Evolutionary conservation across 371 early-diverging fungal genomes (phyloP), one percentile per base, ranked within the genome.

Genomic region (Rhizopus stolonifer): DNA sequence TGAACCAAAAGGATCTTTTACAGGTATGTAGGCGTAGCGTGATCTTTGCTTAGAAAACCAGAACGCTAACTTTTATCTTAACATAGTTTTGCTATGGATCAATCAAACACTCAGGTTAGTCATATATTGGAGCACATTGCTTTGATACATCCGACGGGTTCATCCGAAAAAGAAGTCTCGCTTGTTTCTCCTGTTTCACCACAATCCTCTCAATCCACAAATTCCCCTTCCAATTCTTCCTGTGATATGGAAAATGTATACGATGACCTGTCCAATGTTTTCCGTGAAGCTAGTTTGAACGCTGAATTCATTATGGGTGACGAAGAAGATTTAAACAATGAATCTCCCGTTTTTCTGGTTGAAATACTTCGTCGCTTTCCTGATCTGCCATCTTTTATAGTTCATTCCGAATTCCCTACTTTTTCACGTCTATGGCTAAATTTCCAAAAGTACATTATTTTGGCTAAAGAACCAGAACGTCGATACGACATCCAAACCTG

Each of bases 391-490:
- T 26, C 46, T 1, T 71, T 70, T 60, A 15, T 67, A 4, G 10
- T 29, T 9, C 71, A 74, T 33, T 36, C 45, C 2, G 43, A 63
- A n/a, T 67, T 66, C 44, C 19, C 13, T 18, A 22, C 26, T 10
- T 67, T 74, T 57, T 46, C 59, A 4, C 43, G 49, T 15, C 38
- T 63, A 11, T 74, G 75, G 75, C 25, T 58, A 10, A 44, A 61
- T 0, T 56, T 65, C 17, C 71, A 65, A 34, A 49, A 55, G 6
- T 17, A 52, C 19, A 50, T 56, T 21, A 5, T 36, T 6, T 34
- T 66, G 3, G 60, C 68, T n/a, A 52, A 55, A n/a, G 40, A 58
- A 1, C 51, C 61, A 0, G 19, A 31, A 0, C 25, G 53, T 19
- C 55, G 64, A 9, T 19, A 52, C 0, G 13, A 15, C 6, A 52